Percentiles rank a stretch among this genome's conserved stretches.
Conservation (phyloP, 2,329 filamentous ascomycete genomes). For the Stachybotrys echinatus region DNA sequence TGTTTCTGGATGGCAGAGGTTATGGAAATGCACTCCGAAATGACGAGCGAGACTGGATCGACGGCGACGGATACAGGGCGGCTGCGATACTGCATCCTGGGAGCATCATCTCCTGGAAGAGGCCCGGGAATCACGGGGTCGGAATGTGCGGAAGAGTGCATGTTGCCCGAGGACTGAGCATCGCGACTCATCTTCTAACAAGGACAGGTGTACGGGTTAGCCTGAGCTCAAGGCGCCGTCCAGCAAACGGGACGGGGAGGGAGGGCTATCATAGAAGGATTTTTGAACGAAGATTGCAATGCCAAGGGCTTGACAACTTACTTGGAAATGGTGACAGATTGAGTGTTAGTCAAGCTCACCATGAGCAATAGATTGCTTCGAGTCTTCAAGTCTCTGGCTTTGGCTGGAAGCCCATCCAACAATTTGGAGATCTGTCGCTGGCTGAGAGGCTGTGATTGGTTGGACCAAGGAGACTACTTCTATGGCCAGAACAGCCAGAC, state of each 20-base stretch:
- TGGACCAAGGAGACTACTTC: slow-evolving; percentile 3
- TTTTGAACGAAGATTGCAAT: too few species aligned
- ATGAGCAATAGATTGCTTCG: background rate
- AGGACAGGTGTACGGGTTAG: slow-evolving; percentile 10
- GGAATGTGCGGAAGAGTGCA: slow-evolving; percentile 17
- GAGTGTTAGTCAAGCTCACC: background rate
- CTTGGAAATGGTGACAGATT: background rate
- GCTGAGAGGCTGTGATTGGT: background rate
- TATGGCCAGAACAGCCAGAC: background rate
- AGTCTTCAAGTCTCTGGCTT: background rate
- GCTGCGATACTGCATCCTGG: slow-evolving; percentile 54
- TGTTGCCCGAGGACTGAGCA: slow-evolving; percentile 17
- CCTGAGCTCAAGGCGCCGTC: background rate
- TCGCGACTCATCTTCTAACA: slow-evolving; percentile 25
- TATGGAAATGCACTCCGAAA: slow-evolving; percentile 97
- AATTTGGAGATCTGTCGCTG: background rate
- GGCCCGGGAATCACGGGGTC: slow-evolving; percentile 11
- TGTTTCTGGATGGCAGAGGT: slow-evolving; percentile 98
- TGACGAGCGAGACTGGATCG: slow-evolving; percentile 86
- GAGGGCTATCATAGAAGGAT: too few species aligned
- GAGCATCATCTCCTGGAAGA: slow-evolving; percentile 21
- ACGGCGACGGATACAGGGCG: slow-evolving; percentile 73
- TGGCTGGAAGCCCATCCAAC: background rate
- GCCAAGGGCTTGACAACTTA: slow-evolving; percentile 2
- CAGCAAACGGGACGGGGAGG: background rate